Evolutionary conservation across 768 basidiomycete genomes (phyloP), one percentile per base, ranked within the genome.

Genomic region (Leccinellum albellum): DNA sequence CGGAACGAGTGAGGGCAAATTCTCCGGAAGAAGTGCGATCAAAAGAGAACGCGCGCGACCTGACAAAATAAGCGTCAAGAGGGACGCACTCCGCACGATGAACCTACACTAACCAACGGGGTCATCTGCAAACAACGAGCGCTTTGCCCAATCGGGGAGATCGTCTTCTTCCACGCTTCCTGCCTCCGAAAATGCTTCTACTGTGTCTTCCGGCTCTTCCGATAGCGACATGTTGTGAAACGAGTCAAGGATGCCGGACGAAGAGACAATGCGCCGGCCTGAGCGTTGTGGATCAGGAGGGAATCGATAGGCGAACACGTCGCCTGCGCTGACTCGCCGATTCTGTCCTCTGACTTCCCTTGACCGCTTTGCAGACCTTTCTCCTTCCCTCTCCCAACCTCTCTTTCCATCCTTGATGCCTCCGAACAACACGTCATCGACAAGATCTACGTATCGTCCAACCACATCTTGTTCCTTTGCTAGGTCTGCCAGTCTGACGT

Each of bases 381-480:
- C 77, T 52, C 73, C 71, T 64, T 78, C 77, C 28, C 75, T 67
- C 56, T 76, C 72, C 80, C 81, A 83, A 0, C 82, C 82, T 37
- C 79, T 68, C 59, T 74, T 75, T 6, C 73, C 74, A 13, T 75
- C 76, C 63, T 76, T 79, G 53, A 74, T 76, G 1, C 85, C 84
- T 7, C 82, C 82, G 57, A 94, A 94, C 14, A 94, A 67, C 3
- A 88, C 86, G 56, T 86, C 83, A 63, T 93, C 91, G 3, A 92
- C 91, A n/a, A 85, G 77, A 59, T 90, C 83, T 57, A 92, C 66
- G 68, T 93, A 94, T 49, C 74, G 68, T 35, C 71, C 68, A 3
- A 94, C 81, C 5, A 81, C 78, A 1, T 69, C 70, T 61, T 81
- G 74, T 68, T 92, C 89, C 67, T 77, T 82, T 61, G 37, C 67